Percentiles rank a stretch among this genome's conserved stretches.
phyloP scores from a whole-genome alignment of 495 filamentous ascomycete species.

The Platismatia glauca region DNA sequence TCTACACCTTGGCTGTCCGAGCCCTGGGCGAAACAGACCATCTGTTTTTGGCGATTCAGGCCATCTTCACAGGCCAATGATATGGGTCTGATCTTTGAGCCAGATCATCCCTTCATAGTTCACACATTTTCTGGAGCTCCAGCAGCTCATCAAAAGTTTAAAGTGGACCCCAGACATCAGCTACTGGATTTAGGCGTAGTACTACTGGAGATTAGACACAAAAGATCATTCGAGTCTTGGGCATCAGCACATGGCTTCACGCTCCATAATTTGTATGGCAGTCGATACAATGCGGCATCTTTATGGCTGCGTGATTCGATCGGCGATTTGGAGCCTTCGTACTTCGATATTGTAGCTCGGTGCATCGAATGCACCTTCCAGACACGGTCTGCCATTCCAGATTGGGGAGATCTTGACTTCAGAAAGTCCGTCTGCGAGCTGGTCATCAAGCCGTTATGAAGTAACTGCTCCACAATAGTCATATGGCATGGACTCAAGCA shows the following conservation, averaged over 20 bases:
- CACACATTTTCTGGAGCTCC: background rate
- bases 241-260: background rate
- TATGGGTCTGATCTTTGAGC: background rate
- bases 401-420: constrained; percentile 10
- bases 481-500: background rate
- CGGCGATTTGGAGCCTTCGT: background rate
- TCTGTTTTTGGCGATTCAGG: constrained; percentile 2
- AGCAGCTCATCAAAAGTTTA: background rate
- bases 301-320: constrained; percentile 1
- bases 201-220: constrained; percentile 12
- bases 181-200: constrained; percentile 9
- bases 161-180: background rate
- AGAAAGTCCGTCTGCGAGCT: constrained; percentile 8
- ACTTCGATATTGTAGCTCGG: background rate
- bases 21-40: constrained; percentile 6
- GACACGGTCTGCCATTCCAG: background rate
- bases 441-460: constrained; percentile 11
- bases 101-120: constrained; percentile 5
- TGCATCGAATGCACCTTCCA: constrained; percentile 11
- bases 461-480: background rate
- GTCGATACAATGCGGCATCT: constrained; percentile 6
- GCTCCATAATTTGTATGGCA: constrained; percentile 4
- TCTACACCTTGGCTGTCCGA: constrained; percentile 12
- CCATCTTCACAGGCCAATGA: background rate
- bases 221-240: constrained; percentile 8